These are phyloP conservation scores for Triticum monococcum DNA, from an alignment of 176 grass and related monocot genomes.

Conservation along the genomic window DNA sequence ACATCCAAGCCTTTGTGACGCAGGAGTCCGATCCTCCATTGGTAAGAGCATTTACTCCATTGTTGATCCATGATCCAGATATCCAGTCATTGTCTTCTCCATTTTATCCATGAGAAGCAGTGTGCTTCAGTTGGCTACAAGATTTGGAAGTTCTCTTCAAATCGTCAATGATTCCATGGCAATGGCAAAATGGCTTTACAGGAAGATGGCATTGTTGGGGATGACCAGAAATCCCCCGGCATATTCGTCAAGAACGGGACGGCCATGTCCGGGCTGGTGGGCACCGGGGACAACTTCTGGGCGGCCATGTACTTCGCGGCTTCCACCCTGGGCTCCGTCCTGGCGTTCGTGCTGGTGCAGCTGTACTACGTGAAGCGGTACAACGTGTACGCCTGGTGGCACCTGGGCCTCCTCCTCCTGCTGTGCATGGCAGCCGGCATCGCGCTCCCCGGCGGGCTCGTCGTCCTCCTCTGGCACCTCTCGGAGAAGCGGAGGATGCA, in stretches of 20 bases:
- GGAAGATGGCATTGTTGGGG: slow-evolving; percentile 71
- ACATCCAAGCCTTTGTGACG: slow-evolving; percentile 83
- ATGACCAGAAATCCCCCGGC: slow-evolving; percentile 39
- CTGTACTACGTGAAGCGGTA: slow-evolving; percentile 70
- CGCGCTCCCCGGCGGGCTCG: slow-evolving; percentile 56
- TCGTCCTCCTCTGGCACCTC: slow-evolving; percentile 75
- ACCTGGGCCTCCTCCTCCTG: slow-evolving; percentile 67
- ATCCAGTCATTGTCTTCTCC: neutral
- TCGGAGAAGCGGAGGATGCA: slow-evolving; percentile 51
- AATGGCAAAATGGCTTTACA: slow-evolving; percentile 22
- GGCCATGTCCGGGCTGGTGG: slow-evolving; percentile 77
- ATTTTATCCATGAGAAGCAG: neutral
- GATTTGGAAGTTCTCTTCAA: neutral
- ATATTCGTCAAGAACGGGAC: slow-evolving; percentile 66
- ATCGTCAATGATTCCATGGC: slow-evolving; percentile 5
- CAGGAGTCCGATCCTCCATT: slow-evolving; percentile 67
- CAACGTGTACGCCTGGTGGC: slow-evolving; percentile 78
- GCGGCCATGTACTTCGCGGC: slow-evolving; percentile 64
- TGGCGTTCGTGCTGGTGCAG: slow-evolving; percentile 57
- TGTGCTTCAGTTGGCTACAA: neutral
- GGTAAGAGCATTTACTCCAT: slow-evolving; percentile 42
- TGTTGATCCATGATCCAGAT: neutral
- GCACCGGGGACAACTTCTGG: slow-evolving; percentile 85
- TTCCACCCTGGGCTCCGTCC: slow-evolving; percentile 72
- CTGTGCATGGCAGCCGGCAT: slow-evolving; percentile 72